These are phyloP conservation scores for Globisporangium abappressorium DNA, from an alignment of 352 stramenopile species.

Conservation along the genomic window DNA sequence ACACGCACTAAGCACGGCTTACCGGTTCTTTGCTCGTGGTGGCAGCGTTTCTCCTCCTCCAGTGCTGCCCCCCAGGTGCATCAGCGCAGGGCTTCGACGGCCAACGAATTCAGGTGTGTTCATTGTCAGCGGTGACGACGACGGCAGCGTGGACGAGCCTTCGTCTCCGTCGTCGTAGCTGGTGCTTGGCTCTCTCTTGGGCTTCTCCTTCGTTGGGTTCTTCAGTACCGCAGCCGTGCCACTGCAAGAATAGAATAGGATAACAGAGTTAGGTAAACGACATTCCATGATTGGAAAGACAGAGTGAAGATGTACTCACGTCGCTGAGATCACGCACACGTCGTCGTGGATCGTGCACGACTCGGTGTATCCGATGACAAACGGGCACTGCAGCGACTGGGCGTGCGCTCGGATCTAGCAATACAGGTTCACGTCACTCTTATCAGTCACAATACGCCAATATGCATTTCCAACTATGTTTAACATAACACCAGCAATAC, in stretches of 20 bases:
- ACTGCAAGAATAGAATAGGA: conserved; percentile 19
- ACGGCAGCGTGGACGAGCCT: conserved; percentile 16
- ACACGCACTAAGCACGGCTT: not conserved
- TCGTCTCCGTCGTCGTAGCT: conserved; percentile 47
- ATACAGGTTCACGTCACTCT: not conserved
- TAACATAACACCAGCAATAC: not conserved
- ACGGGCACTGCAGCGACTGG: conserved; percentile 93
- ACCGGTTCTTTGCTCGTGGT: conserved; percentile 32
- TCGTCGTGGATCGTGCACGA: conserved; percentile 97
- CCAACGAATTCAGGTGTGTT: conserved; percentile 34
- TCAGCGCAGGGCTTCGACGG: conserved; percentile 46
- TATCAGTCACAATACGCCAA: not conserved
- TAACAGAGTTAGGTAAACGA: not conserved
- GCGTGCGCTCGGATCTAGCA: conserved; percentile 93
- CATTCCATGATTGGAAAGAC: not conserved
- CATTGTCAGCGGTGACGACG: conserved; percentile 35
- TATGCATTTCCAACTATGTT: not conserved
- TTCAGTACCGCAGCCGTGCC: conserved; percentile 79
- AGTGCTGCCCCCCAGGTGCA: conserved; percentile 26
- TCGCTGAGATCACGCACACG: conserved; percentile 96
- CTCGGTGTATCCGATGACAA: conserved; percentile 97
- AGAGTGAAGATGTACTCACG: conserved; percentile 37
- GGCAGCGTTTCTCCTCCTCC: conserved; percentile 9
- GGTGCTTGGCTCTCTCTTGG: conserved; percentile 25
- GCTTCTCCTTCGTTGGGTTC: conserved; percentile 49